Base-by-base conservation (phyloP, 2,329 filamentous ascomycete genomes). In the Arachnomyces sp. region DNA sequence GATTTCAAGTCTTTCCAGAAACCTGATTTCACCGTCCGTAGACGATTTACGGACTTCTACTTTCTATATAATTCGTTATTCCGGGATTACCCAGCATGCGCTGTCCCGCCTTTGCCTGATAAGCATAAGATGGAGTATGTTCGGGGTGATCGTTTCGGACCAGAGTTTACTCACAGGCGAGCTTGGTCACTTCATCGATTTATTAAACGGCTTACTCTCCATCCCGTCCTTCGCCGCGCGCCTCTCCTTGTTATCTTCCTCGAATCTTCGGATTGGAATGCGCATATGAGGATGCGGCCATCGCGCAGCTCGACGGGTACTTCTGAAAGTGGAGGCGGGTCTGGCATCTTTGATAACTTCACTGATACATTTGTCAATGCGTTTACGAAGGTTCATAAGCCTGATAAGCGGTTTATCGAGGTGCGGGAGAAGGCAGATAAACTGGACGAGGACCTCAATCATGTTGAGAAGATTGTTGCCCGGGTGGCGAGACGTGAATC, bases 121-220 rank as follows among this genome's bases (percentile, higher is more conserved):
- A 98, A 96, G 73, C 90, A 96, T 72, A 93, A 93, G 67, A 95
- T 98, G 86, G 88, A 95, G 59, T 96, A 96, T 59, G 92, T 96
- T 38, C 85, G 89, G 28, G 92, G 92, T 52, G 90, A 96, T 69
- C 84, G 92, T 47, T 98, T 98, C 64, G 88, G 89, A 7, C 67
- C 82, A 36, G 92, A 96, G 66, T 98, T 98, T 61, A 98, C 88
- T 28, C 74, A 80, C 34, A 82, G 92, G 28, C 80, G 92, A 51
- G 88, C 87, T 37, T 84, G 89, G 70, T 95, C 89, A 3, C 74
- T 98, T 38, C 83, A 93, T 64, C 84, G 92, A 38, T 98, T 98
- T 61, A 75, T 98, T 34, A 79, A 83, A 55, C 84, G 92, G 3
- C 72, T 95, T 42, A 80, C 89, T 3, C 73, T 95, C 33, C 92